Conservation (phyloP, 2,329 filamentous ascomycete genomes). For the Aureobasidium sp. region DNA sequence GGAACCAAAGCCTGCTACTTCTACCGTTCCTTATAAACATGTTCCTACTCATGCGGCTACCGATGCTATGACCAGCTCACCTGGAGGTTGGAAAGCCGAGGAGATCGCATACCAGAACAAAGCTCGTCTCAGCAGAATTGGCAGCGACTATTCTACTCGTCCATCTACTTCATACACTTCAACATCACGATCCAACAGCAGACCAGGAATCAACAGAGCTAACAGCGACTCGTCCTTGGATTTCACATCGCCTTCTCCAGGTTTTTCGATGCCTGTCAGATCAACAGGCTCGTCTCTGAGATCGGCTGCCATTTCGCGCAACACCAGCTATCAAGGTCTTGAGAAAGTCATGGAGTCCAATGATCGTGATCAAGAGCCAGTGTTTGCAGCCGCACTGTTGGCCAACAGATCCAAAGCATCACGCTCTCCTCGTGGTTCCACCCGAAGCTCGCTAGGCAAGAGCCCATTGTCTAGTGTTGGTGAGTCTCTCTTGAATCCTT, state of each 20-base stretch:
- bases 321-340: slow-evolving; percentile 9
- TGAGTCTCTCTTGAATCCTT: background rate
- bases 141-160: slow-evolving; percentile 11
- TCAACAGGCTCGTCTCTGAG: slow-evolving; percentile 4
- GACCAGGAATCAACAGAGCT: slow-evolving; percentile 3
- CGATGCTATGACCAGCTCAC: slow-evolving; percentile 21
- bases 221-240: slow-evolving; percentile 12
- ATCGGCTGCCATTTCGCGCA: background rate
- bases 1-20: background rate
- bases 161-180: slow-evolving; percentile 9
- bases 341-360: slow-evolving; percentile 13
- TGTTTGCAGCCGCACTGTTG: slow-evolving; percentile 18
- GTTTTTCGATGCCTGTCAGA: background rate
- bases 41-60: slow-evolving; percentile 25
- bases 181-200: background rate
- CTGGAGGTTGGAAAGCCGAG: slow-evolving; percentile 9
- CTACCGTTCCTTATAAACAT: slow-evolving; percentile 22
- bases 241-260: background rate
- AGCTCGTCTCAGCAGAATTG: slow-evolving; percentile 12
- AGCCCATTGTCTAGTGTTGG: slow-evolving; percentile 16
- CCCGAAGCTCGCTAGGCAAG: slow-evolving; percentile 13
- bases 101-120: slow-evolving; percentile 13
- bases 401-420: slow-evolving; percentile 16
- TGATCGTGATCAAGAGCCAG: slow-evolving; percentile 13
- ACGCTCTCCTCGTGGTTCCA: slow-evolving; percentile 1